phyloP scores from a whole-genome alignment of 2,329 filamentous ascomycete genomes.

The Penicillium sp. region DNA sequence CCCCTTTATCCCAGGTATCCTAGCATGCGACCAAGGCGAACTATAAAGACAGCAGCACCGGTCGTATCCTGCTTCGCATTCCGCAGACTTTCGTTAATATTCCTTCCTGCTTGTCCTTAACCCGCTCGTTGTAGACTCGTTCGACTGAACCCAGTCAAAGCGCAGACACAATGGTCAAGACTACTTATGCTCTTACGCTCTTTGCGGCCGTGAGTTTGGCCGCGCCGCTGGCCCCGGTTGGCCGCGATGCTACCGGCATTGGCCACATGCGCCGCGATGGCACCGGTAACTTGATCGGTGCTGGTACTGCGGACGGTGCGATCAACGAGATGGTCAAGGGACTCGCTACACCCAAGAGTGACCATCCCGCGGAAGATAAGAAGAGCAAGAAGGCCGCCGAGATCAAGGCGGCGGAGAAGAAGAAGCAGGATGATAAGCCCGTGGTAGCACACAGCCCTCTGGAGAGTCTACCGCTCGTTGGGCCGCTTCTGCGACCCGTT shows the following conservation, averaged over 20 bases:
- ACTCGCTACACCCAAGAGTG: background rate
- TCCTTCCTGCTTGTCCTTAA: conserved; percentile 4
- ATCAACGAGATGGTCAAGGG: conserved; percentile 9
- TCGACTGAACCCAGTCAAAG: conserved; percentile 1
- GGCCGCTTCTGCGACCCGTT: background rate
- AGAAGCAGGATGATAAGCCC: conserved; percentile 2
- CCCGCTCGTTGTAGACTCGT: conserved; percentile 16
- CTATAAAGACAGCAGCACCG: conserved; percentile 12
- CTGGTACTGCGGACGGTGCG: conserved; percentile 12
- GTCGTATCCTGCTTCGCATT: conserved; percentile 13
- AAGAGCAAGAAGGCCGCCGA: background rate
- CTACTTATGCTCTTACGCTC: conserved; percentile 21
- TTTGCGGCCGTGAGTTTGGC: conserved; percentile 23
- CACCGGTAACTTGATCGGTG: conserved; percentile 15
- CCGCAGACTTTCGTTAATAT: conserved; percentile 11
- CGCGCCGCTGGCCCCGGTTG: conserved; percentile 12
- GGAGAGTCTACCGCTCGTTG: background rate
- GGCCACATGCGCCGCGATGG: conserved; percentile 10
- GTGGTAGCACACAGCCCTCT: background rate
- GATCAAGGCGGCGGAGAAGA: background rate
- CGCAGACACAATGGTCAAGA: conserved; percentile 20
- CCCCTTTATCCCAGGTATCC: conserved; percentile 19
- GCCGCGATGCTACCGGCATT: background rate
- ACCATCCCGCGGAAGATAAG: background rate
- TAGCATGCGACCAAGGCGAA: conserved; percentile 16